Base-by-base conservation (phyloP, 2,329 filamentous ascomycete species). In the Daldinia eschscholtzii region DNA sequence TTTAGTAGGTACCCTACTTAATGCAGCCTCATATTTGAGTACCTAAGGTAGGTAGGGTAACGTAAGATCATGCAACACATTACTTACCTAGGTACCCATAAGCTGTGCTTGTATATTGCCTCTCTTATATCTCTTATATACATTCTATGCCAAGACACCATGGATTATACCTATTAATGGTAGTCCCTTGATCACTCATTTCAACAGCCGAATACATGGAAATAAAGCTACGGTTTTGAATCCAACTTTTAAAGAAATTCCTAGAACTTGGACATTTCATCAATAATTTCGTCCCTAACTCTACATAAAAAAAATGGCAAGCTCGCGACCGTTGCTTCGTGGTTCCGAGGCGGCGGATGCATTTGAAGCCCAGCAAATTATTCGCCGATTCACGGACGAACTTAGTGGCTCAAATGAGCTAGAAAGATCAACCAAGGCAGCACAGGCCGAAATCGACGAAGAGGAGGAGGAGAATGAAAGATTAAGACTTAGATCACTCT, bases 301-400 rank as follows among this genome's bases (percentile, higher is more conserved):
- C 20, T 23, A 2, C 20, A 23, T 23, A 23, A 2, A 23, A n/a
- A 30, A 50, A 30, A 57, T 57, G 53, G 37, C 18, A 6, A 57
- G 20, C 26, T 41, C 53, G 20, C 53, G 26, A 18, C 20, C 18
- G 12, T n/a, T 55, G 3, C 33, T 57, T 10, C 18, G 20, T 33
- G 35, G 42, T 57, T 12, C 52, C 7, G 52, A 55, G 42, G 41
- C 20, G 5, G 53, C 20, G 5, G 53, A 60, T 15, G 57, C 30
- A 18, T 37, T 66, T 6, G 44, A 68, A 50, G 59, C 59, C 3
- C 64, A 53, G 13, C 26, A 37, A 3, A 53, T 68, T 13, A 66
- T 68, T 53, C 68, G 65, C 18, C 59, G 65, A 15, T 66, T 69
- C 39, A 66, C 68, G 18, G 62, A 59, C 41, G 55, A 71, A 23